Conservation (phyloP, 2,329 filamentous ascomycete species). For the Thelonectria blattea region DNA sequence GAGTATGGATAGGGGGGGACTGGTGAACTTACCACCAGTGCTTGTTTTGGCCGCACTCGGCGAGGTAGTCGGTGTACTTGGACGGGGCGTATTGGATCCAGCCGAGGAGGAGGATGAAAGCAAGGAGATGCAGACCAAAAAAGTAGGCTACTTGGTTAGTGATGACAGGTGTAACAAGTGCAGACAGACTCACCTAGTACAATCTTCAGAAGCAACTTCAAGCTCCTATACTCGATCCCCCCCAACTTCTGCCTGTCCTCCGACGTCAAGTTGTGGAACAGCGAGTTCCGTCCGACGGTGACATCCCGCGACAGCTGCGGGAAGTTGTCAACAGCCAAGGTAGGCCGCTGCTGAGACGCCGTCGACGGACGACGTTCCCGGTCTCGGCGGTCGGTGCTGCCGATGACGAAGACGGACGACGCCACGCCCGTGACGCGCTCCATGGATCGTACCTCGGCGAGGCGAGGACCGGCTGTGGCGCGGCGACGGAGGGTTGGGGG, state of each 20-base stretch:
- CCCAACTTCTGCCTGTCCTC: conserved; percentile 53
- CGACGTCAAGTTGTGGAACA: conserved; percentile 50
- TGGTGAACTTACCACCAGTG: conserved; percentile 55
- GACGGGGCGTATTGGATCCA: conserved; percentile 52
- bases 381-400: conserved; percentile 27
- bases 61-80: conserved; percentile 50
- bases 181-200: conserved; percentile 41
- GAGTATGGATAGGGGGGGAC: too few relatives aligned
- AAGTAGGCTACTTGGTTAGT: conserved; percentile 47
- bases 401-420: conserved; percentile 50
- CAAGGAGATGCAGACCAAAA: conserved; percentile 53
- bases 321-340: conserved; percentile 37
- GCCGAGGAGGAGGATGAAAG: conserved; percentile 53
- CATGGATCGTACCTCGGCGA: conserved; percentile 44
- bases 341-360: conserved; percentile 20
- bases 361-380: conserved; percentile 19
- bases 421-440: conserved; percentile 43
- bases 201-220: conserved; percentile 57
- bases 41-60: conserved; percentile 46
- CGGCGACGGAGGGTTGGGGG: conserved; percentile 33
- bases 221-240: conserved; percentile 57
- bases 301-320: conserved; percentile 50
- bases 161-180: neutral
- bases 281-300: conserved; percentile 53
- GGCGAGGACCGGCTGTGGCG: conserved; percentile 27